Percentiles rank a stretch among this genome's conserved stretches.
Evolutionary conservation across 192 early-diverging fungal species (phyloP).

Genomic region (Backusella luteola): DNA sequence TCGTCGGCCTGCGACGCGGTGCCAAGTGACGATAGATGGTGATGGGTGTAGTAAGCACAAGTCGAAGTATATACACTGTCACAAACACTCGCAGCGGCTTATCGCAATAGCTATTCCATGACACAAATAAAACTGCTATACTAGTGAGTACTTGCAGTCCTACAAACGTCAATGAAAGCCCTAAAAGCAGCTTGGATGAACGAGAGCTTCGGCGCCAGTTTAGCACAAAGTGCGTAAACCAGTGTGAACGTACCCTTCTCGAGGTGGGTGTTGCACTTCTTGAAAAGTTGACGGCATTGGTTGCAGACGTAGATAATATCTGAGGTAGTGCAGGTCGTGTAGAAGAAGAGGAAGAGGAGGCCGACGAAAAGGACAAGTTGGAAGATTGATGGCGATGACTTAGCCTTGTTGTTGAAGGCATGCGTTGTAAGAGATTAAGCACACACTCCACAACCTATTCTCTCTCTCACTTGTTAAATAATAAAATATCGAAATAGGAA

Average conservation of each 20-base stretch:
- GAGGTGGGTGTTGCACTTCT: conserved; percentile 36
- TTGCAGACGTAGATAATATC: conserved; percentile 23
- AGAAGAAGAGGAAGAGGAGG: conserved; percentile 22
- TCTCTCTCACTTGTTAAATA: neutral
- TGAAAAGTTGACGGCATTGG: conserved; percentile 25
- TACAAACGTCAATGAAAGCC: conserved; percentile 27
- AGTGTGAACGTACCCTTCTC: conserved; percentile 39
- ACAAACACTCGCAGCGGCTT: conserved; percentile 59
- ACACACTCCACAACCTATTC: conserved; percentile 7
- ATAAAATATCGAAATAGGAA: conserved; percentile 1
- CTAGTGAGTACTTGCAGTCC: conserved; percentile 32
- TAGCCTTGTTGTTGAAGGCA: conserved; percentile 15
- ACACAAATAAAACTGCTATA: conserved; percentile 51
- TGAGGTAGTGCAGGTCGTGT: conserved; percentile 28
- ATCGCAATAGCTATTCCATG: conserved; percentile 45
- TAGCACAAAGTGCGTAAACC: conserved; percentile 31
- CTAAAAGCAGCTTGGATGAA: conserved; percentile 40
- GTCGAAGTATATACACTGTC: conserved; percentile 55
- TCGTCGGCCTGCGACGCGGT: conserved; percentile 36
- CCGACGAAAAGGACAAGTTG: conserved; percentile 18
- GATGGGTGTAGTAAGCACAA: conserved; percentile 61
- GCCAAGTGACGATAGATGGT: conserved; percentile 58
- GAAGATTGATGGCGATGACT: conserved; percentile 32
- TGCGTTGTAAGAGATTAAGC: conserved; percentile 11
- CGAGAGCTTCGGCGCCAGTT: conserved; percentile 41